phyloP scores from a whole-genome alignment of 768 basidiomycete species.

The Rhodosporidiobolus odoratus region DNA sequence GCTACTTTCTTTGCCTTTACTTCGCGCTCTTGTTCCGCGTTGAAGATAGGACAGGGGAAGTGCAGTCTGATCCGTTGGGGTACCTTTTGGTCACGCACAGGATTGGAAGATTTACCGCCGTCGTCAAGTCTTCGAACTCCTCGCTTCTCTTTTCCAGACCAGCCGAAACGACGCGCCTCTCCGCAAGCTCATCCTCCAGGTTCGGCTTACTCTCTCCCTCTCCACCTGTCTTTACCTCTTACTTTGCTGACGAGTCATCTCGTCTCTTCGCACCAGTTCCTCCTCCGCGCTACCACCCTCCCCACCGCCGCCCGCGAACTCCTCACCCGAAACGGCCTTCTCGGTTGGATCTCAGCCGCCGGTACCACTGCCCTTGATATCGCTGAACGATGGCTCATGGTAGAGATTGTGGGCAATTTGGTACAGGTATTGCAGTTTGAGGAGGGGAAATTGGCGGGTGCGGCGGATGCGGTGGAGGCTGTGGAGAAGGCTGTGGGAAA shows the following conservation, averaged over 20 bases:
- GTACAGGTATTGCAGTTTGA: conserved; percentile 20
- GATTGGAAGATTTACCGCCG: conserved; percentile 42
- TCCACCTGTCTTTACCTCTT: too few species aligned
- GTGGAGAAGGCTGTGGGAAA: not conserved
- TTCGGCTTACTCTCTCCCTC: not conserved
- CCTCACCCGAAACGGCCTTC: conserved; percentile 33
- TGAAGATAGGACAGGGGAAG: too few species aligned
- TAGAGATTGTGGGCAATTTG: conserved; percentile 11
- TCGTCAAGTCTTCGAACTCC: conserved; percentile 40
- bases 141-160: conserved; percentile 36
- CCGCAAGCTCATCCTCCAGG: conserved; percentile 36
- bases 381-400: conserved; percentile 20
- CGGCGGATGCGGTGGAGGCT: conserved; percentile 30
- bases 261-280: conserved; percentile 13
- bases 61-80: not conserved
- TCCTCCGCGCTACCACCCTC: conserved; percentile 30
- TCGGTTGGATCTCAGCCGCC: conserved; percentile 27
- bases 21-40: not conserved
- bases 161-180: conserved; percentile 24
- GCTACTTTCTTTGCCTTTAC: not conserved
- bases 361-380: conserved; percentile 18
- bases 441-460: conserved; percentile 20
- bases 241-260: not conserved
- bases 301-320: conserved; percentile 40
- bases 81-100: conserved; percentile 10